Evolutionary conservation across 1,139 yeast species (phyloP).

Genomic region (Taphrina communis): DNA sequence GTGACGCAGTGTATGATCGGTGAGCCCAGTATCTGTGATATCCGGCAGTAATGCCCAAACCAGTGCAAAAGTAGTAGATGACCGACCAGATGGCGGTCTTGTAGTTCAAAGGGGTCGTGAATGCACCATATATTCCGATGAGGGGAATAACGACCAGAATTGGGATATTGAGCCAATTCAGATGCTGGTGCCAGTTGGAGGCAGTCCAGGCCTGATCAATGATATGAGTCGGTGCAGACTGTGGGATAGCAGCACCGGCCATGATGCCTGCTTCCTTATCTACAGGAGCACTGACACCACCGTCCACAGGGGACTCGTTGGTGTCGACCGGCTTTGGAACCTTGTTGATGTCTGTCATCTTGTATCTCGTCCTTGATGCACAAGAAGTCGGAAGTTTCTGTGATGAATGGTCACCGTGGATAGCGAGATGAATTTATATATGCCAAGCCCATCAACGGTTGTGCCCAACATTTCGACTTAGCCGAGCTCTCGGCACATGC

Average conservation of each 20-base stretch:
- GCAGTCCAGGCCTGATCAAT: slow-evolving; percentile 91
- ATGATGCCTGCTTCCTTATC: slow-evolving; percentile 36
- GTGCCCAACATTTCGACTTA: slow-evolving; percentile 26
- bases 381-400: not conserved
- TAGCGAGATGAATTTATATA: slow-evolving; percentile 14
- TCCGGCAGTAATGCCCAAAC: slow-evolving; percentile 94
- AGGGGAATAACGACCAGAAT: slow-evolving; percentile 75
- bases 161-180: slow-evolving; percentile 91
- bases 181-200: slow-evolving; percentile 80
- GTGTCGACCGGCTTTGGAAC: slow-evolving; percentile 38
- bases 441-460: not conserved
- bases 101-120: slow-evolving; percentile 62
- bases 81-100: slow-evolving; percentile 69
- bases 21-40: slow-evolving; percentile 90
- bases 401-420: not conserved
- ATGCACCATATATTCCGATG: slow-evolving; percentile 63
- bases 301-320: slow-evolving; percentile 36
- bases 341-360: slow-evolving; percentile 38
- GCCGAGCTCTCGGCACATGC: slow-evolving; percentile 26
- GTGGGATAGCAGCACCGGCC: slow-evolving; percentile 34
- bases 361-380: not conserved
- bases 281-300: slow-evolving; percentile 36
- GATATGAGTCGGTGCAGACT: slow-evolving; percentile 56
- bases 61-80: slow-evolving; percentile 70
- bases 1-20: slow-evolving; percentile 77